Conservation (phyloP, 2,329 filamentous ascomycete genomes). For the Fusarium aywerte region DNA sequence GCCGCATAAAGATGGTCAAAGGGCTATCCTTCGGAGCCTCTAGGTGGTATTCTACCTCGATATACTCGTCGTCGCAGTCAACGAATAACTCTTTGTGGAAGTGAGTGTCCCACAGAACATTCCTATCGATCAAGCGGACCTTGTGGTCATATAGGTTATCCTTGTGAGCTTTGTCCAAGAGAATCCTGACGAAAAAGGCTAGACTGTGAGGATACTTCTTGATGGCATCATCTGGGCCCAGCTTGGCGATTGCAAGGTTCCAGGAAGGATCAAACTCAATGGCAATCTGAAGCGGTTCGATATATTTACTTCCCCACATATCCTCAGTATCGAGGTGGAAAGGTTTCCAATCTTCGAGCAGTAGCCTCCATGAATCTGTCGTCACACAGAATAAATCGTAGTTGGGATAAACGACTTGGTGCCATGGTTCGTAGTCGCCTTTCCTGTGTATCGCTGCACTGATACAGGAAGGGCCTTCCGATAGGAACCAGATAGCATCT, state of each 20-base stretch:
- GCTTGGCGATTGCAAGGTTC: neutral
- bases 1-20: too few relatives aligned
- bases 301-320: neutral
- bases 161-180: neutral
- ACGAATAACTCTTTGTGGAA: too few relatives aligned
- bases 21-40: too few relatives aligned
- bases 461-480: too few relatives aligned
- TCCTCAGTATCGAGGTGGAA: neutral
- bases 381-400: neutral
- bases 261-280: neutral
- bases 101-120: neutral
- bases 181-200: neutral
- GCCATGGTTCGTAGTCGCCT: neutral
- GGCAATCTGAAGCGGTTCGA: fast-evolving
- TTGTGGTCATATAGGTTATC: fast-evolving
- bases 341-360: neutral
- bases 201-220: neutral
- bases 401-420: neutral
- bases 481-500: neutral
- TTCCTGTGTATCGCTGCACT: neutral
- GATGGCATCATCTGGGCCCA: fast-evolving
- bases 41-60: too few relatives aligned
- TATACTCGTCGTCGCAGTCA: too few relatives aligned
- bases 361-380: fast-evolving
- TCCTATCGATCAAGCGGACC: neutral